Conservation (phyloP, 2,329 filamentous ascomycete genomes). For the Rasamsonia emersonii region DNA sequence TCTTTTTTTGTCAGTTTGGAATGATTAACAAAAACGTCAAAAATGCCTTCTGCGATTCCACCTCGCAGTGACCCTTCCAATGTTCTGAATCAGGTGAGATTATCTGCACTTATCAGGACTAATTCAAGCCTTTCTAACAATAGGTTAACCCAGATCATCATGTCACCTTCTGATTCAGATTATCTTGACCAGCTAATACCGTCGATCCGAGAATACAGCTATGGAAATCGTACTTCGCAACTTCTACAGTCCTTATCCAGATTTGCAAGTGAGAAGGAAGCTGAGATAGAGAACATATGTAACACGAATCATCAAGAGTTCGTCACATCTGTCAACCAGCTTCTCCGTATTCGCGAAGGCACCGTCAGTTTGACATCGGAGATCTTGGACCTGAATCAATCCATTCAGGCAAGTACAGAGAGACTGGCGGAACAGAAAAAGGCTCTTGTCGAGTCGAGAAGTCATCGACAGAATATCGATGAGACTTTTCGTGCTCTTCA, state of each 20-base stretch:
- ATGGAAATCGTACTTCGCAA: slow-evolving; percentile 61
- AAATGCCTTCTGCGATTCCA: slow-evolving; percentile 27
- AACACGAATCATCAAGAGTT: slow-evolving; percentile 97
- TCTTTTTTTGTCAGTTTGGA: too few species aligned
- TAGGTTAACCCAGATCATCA: slow-evolving; percentile 60
- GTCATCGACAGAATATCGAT: slow-evolving; percentile 89
- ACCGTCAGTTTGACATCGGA: slow-evolving; percentile 83
- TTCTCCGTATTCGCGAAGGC: slow-evolving; percentile 85
- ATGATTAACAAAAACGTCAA: too few species aligned
- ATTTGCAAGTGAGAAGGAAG: slow-evolving; percentile 78
- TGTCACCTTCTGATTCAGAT: slow-evolving; percentile 82
- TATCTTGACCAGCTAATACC: slow-evolving; percentile 95
- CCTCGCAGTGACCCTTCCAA: slow-evolving; percentile 28
- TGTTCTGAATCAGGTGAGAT: slow-evolving; percentile 31
- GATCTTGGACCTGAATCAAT: slow-evolving; percentile 85
- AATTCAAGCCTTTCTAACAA: slow-evolving; percentile 9
- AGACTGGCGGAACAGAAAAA: slow-evolving; percentile 92
- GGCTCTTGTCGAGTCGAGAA: slow-evolving; percentile 81
- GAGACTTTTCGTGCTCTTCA: slow-evolving; percentile 82
- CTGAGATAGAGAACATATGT: slow-evolving; percentile 88
- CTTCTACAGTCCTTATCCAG: slow-evolving; percentile 70
- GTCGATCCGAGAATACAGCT: slow-evolving; percentile 80
- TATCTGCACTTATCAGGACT: slow-evolving; percentile 2
- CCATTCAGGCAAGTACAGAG: slow-evolving; percentile 90
- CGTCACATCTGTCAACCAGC: slow-evolving; percentile 81